Base-by-base conservation (phyloP, 2,329 filamentous ascomycete genomes). In the Sporothrix dimorphospora region DNA sequence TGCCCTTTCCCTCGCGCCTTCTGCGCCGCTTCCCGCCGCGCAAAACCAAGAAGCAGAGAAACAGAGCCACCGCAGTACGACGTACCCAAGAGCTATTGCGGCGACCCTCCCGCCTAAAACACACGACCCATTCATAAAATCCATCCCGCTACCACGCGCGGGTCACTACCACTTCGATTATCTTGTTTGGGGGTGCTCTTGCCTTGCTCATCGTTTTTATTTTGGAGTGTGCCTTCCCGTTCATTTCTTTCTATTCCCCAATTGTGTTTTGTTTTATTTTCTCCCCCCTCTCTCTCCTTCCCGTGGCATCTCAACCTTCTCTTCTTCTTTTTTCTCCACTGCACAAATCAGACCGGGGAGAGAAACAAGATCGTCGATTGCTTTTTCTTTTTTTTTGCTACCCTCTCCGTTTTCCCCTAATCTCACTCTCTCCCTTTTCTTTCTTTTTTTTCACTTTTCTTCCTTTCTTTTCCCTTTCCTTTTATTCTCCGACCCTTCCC, bases 181-280 rank as follows among this genome's bases (percentile, higher is more conserved):
- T 42, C 57, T 40, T 24, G 34, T 27, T 16, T 47, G 21, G 12
- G 12, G 61, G 19, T 61, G 16, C 63, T 49, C 42, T 2, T 14
- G 24, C 38, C 27, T 8, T 21, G 49, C 49, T 51, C 49, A 51
- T 16, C n/a, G 19, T n/a, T 8, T 42, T 40, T 11, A 24, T 45
- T 63, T 42, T 42, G 59, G 30, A 61, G 30, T 5, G 59, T 27
- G 38, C n/a, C 12, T 65, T 65, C 38, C n/a, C 34, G 16, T 27
- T 45, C n/a, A n/a, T 65, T 11, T 16, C 4, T 24, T 19, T 27
- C 14, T 16, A 45, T 27, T 24, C n/a, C 27, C 19, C 30, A 40
- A 24, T 63, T 21, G 45, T 67, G 45, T 66, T 49, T 66, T 49
- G 42, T 66, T 66, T 66, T 49, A 14, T 47, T 24, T n/a, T 34